Evolutionary conservation across 768 basidiomycete genomes (phyloP).

Genomic region (Mycena alexandri): DNA sequence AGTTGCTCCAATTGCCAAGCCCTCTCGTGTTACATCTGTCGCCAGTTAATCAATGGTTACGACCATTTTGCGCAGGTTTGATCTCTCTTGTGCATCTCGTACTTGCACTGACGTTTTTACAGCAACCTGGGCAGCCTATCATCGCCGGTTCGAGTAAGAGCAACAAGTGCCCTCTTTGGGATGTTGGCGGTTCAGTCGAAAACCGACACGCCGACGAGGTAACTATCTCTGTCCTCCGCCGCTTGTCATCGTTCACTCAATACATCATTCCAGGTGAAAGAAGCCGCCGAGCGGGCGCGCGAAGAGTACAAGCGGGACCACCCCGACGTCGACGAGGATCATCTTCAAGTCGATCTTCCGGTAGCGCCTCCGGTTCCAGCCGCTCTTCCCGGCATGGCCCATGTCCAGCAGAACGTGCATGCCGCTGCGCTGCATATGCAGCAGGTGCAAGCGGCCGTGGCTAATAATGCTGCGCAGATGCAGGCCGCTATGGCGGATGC

Average conservation of each 20-base stretch:
- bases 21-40: conserved; percentile 88
- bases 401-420: not conserved
- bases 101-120: conserved; percentile 15
- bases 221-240: conserved; percentile 5
- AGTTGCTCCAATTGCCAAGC: conserved; percentile 78
- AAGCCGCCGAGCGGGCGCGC: conserved; percentile 75
- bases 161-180: conserved; percentile 77
- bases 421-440: too few relatives aligned
- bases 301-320: conserved; percentile 69
- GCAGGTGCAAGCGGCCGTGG: conserved; percentile 18
- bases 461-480: conserved; percentile 7
- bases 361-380: conserved; percentile 47
- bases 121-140: conserved; percentile 27
- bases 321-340: conserved; percentile 72
- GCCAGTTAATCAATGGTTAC: conserved; percentile 78
- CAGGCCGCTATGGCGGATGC: conserved; percentile 24
- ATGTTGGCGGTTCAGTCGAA: conserved; percentile 60
- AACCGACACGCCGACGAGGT: conserved; percentile 78
- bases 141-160: conserved; percentile 42
- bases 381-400: not conserved
- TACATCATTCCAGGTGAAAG: conserved; percentile 65
- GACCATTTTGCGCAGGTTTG: conserved; percentile 77
- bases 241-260: conserved; percentile 10
- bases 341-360: conserved; percentile 76
- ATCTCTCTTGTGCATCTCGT: conserved; percentile 9